Conservation (phyloP, 2,329 filamentous ascomycete genomes). For the Claviceps capensis region DNA sequence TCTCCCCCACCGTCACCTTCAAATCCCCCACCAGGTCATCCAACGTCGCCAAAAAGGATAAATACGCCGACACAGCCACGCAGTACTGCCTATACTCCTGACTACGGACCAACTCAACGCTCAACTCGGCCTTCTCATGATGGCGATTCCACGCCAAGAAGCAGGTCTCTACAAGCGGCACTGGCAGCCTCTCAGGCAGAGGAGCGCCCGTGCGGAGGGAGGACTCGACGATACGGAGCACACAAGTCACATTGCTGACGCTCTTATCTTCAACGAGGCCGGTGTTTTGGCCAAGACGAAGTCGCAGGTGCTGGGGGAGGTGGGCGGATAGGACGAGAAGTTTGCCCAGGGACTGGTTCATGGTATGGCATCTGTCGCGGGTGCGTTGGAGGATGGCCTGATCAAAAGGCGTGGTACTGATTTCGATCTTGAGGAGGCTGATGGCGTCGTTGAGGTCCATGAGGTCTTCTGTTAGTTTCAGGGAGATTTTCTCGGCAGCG, state of each 20-base stretch:
- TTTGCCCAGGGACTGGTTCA: slow-evolving; percentile 20
- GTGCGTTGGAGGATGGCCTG: slow-evolving; percentile 16
- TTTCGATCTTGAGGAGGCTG: slow-evolving; percentile 16
- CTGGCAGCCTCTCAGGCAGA: slow-evolving; percentile 32
- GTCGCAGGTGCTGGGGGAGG: slow-evolving; percentile 26
- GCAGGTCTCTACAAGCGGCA: slow-evolving; percentile 27
- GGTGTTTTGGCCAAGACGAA: slow-evolving; percentile 21
- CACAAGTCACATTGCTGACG: slow-evolving; percentile 38
- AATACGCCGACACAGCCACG: slow-evolving; percentile 29
- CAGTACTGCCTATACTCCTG: slow-evolving; percentile 32
- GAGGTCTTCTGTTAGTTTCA: slow-evolving; percentile 18
- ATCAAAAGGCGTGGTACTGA: slow-evolving; percentile 18
- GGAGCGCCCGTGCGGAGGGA: slow-evolving; percentile 32
- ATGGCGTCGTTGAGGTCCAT: slow-evolving; percentile 14
- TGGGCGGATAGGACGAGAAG: slow-evolving; percentile 20
- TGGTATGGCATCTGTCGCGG: slow-evolving; percentile 16
- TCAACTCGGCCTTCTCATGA: slow-evolving; percentile 16
- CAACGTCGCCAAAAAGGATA: slow-evolving; percentile 27
- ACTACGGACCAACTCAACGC: slow-evolving; percentile 21
- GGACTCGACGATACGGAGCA: slow-evolving; percentile 32
- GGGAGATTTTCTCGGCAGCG: slow-evolving; percentile 14
- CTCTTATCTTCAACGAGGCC: slow-evolving; percentile 28
- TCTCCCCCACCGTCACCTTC: slow-evolving; percentile 30
- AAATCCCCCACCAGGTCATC: slow-evolving; percentile 31
- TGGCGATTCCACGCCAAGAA: slow-evolving; percentile 14